phyloP scores from a whole-genome alignment of 148 eudicot species.

The Nepenthes gracilis region DNA sequence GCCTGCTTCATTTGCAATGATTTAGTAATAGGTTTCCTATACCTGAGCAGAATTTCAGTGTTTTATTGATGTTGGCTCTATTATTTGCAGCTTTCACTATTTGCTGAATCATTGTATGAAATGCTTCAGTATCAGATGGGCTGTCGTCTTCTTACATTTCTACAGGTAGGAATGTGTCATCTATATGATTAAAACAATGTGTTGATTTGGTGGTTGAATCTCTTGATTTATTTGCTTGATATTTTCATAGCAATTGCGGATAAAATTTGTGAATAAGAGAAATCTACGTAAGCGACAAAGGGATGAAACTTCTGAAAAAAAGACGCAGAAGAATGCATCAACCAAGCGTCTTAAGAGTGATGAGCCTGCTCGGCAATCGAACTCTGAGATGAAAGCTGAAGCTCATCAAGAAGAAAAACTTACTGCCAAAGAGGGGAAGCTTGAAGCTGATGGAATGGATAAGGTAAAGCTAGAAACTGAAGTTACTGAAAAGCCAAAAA shows the following conservation, averaged over 20 bases:
- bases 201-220: neutral
- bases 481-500: slow-evolving; percentile 7
- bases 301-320: slow-evolving; percentile 44
- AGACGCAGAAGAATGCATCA: slow-evolving; percentile 28
- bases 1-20: too few species aligned
- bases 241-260: slow-evolving; percentile 52
- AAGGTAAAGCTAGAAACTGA: slow-evolving; percentile 5
- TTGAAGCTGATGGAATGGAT: slow-evolving; percentile 2
- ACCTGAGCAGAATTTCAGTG: neutral
- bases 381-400: slow-evolving; percentile 30
- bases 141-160: slow-evolving; percentile 54
- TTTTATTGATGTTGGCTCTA: neutral
- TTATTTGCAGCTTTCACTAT: slow-evolving; percentile 62
- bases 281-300: slow-evolving; percentile 71
- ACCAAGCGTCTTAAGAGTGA: slow-evolving; percentile 55
- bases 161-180: slow-evolving; percentile 46
- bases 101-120: slow-evolving; percentile 92
- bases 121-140: slow-evolving; percentile 98
- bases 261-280: slow-evolving; percentile 55
- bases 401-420: slow-evolving; percentile 23
- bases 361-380: slow-evolving; percentile 22
- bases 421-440: slow-evolving; percentile 20
- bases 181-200: neutral
- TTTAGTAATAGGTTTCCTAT: too few species aligned
- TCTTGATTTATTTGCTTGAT: neutral